A percentile compares a stretch with the other conserved stretches of the same genome.
These are phyloP conservation scores for Noccaea caerulescens DNA, from an alignment of 345 rosid genomes.

Conservation along the genomic window DNA sequence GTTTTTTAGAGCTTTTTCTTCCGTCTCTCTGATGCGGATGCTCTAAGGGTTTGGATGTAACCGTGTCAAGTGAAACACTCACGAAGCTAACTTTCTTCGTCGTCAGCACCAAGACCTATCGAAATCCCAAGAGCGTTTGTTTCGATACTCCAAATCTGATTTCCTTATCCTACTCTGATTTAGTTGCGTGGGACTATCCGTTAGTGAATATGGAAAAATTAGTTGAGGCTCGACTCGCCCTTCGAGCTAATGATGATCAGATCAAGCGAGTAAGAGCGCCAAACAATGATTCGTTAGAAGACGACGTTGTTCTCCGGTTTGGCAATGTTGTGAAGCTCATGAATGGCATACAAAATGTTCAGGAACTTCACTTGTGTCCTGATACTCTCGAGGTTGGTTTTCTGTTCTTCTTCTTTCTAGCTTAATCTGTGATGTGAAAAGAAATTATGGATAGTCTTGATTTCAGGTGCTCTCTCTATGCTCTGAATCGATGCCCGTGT, in stretches of 20 bases:
- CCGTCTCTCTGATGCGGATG: too few species aligned
- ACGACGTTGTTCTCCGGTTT: constrained; percentile 11
- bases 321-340: constrained; percentile 32
- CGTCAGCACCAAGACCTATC: background rate
- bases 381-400: constrained; percentile 28
- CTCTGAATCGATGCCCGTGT: constrained; percentile 27
- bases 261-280: constrained; percentile 8
- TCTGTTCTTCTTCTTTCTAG: background rate
- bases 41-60: background rate
- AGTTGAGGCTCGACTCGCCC: constrained; percentile 1
- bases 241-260: background rate
- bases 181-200: constrained; percentile 29
- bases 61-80: constrained; percentile 1
- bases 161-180: constrained; percentile 19
- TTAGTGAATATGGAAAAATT: constrained; percentile 12
- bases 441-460: background rate
- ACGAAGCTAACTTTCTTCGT: background rate
- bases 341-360: constrained; percentile 24
- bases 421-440: background rate
- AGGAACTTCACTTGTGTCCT: constrained; percentile 8
- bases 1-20: too few species aligned
- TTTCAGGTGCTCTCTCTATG: constrained; percentile 31
- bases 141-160: constrained; percentile 26
- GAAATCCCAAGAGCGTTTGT: constrained; percentile 21
- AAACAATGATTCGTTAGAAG: background rate